Conservation (phyloP, 257 asterid genomes). For the Nemophila menziesii region DNA sequence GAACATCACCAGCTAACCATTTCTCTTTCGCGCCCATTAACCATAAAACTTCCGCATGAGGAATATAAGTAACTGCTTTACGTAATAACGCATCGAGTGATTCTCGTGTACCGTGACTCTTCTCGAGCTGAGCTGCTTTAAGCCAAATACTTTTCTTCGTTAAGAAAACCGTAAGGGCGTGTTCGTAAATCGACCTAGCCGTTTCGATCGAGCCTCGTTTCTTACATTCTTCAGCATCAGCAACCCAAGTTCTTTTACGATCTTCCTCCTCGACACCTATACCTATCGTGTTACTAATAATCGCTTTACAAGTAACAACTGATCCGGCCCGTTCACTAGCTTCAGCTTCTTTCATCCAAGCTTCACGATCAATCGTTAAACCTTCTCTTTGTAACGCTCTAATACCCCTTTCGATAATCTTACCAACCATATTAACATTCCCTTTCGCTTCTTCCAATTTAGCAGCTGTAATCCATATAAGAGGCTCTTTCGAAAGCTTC, state of each 20-base stretch:
- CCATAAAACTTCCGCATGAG: conserved; percentile 87
- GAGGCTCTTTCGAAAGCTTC: conserved; percentile 76
- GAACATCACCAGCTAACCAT: conserved; percentile 99
- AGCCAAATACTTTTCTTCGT: conserved; percentile 98
- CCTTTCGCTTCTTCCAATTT: conserved; percentile 90
- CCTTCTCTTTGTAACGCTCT: conserved; percentile 78
- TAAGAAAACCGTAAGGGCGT: conserved; percentile 60
- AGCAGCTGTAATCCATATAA: conserved; percentile 90
- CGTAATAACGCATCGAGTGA: conserved; percentile 70
- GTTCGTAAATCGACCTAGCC: conserved; percentile 78
- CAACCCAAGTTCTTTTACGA: conserved; percentile 94
- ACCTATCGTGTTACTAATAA: conserved; percentile 63
- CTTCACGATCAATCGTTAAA: conserved; percentile 73
- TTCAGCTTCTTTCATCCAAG: conserved; percentile 97
- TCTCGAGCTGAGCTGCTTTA: conserved; percentile 94
- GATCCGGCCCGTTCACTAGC: conserved; percentile 92
- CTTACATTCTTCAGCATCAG: conserved; percentile 94
- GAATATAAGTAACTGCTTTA: conserved; percentile 81
- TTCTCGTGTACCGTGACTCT: conserved; percentile 84
- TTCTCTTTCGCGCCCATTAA: conserved; percentile 95
- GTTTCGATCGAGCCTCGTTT: conserved; percentile 88
- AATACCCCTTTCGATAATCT: conserved; percentile 73
- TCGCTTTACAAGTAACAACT: conserved; percentile 75
- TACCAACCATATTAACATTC: conserved; percentile 53
- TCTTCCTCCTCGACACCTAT: conserved; percentile 92